These are phyloP conservation scores for Cunninghamia lanceolata DNA, from an alignment of 75 land plant species.

Conservation along the genomic window DNA sequence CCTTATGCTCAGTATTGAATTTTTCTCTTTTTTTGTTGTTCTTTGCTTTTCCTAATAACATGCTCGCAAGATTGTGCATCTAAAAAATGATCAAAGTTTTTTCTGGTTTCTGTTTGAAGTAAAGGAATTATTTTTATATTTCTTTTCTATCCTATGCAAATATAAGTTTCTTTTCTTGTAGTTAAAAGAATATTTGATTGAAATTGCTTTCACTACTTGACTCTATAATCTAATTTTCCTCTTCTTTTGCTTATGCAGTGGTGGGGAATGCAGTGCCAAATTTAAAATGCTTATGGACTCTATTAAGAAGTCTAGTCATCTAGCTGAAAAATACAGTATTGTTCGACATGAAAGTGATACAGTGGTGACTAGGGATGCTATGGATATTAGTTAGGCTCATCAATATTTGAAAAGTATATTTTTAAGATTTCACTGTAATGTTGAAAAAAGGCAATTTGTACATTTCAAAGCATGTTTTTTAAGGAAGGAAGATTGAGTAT, in stretches of 20 bases:
- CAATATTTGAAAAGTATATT: not conserved
- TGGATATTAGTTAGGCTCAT: slow-evolving; percentile 30
- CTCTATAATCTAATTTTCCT: too few species aligned
- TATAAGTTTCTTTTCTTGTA: not conserved
- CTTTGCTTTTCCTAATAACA: too few species aligned
- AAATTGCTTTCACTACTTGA: not conserved
- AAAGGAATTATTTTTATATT: not conserved
- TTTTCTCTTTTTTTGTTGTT: not conserved
- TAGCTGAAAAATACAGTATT: slow-evolving; percentile 82
- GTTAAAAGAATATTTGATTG: slow-evolving; percentile 9
- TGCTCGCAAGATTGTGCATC: too few species aligned
- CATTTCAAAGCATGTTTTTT: not conserved
- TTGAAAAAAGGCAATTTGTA: not conserved
- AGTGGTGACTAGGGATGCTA: slow-evolving; percentile 32
- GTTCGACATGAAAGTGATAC: slow-evolving; percentile 79
- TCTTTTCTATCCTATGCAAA: not conserved
- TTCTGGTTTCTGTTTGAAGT: not conserved
- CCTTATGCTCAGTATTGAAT: not conserved
- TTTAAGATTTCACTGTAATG: not conserved
- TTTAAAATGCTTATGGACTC: slow-evolving; percentile 83
- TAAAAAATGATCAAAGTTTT: too few species aligned
- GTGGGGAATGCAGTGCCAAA: slow-evolving; percentile 80
- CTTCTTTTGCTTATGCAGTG: slow-evolving; percentile 35
- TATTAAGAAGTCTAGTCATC: slow-evolving; percentile 50
- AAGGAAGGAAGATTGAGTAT: slow-evolving; percentile 4